Evolutionary conservation across 73 alveolate species (phyloP), one percentile per base, ranked within the genome.

Genomic region (Tetrahymena elliotti): DNA sequence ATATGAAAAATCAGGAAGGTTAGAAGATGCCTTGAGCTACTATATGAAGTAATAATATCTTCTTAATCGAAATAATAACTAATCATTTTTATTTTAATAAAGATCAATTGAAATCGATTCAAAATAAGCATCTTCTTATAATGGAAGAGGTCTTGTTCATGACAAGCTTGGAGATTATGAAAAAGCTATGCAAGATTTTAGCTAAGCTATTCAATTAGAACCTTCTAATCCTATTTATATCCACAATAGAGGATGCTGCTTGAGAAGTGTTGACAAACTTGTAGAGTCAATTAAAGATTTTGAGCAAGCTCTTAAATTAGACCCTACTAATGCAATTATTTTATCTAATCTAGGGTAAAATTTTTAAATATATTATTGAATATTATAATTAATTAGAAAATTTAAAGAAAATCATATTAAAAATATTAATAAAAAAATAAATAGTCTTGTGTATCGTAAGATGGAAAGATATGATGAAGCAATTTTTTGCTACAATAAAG

Each of bases 231-330:
- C 99, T 22, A 99, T 98, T 34, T 99, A 98, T 97, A 98, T 99
- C 99, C 99, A 99, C 95, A 99, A 99, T 83, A 97, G 99, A 92
- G 99, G 99, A 18, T 99, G 99, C 94, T 98, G 99, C 82, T 97
- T 95, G 95, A 97, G 99, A 94, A 98, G 98, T 95, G 95, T 98
- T 97, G 99, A 99, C 22, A 94, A 96, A 93, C 95, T 97, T 20
- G 96, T 98, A 35, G 96, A 97, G 88, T 98, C 99, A 1, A 94
- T 99, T 88, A 96, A 98, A 88, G 99, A 99, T 95, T 98, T 99
- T 93, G 97, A 98, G 93, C 96, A 96, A 93, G 99, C 99, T 11
- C 95, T 99, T 18, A 95, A 96, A 38, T 96, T 99, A 35, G 99
- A 99, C 96, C 97, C 98, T 52, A 93, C 98, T 33, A 99, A 99